A percentile compares a stretch with the other conserved stretches of the same genome.
Conservation (phyloP, 148 eudicot genomes). For the Dysphania ambrosioides region DNA sequence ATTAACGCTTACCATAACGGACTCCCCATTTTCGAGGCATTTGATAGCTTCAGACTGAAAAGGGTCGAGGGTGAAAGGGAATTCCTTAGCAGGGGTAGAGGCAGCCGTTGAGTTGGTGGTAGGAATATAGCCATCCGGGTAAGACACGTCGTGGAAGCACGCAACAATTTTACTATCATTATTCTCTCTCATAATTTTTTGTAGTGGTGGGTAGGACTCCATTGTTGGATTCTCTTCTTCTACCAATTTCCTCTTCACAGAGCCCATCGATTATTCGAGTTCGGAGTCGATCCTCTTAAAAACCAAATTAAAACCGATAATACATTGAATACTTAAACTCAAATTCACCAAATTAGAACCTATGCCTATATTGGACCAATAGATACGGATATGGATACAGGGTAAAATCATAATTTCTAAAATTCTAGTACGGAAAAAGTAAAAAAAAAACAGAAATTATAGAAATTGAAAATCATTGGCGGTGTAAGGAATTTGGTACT, state of each 20-base stretch:
- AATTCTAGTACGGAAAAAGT: no score
- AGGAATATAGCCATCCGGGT: conserved; percentile 64
- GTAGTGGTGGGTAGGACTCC: conserved; percentile 24
- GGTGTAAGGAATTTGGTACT: no score
- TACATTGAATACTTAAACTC: no score
- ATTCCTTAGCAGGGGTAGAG: conserved; percentile 67
- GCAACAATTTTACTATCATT: conserved; percentile 36
- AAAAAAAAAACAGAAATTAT: no score
- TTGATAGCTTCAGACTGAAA: conserved; percentile 88
- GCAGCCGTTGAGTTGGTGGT: conserved; percentile 23
- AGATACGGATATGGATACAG: no score
- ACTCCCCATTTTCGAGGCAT: conserved; percentile 78
- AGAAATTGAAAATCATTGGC: no score
- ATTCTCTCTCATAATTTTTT: conserved; percentile 16
- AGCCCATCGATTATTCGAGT: no score
- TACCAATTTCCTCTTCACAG: conserved; percentile 53
- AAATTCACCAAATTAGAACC: no score
- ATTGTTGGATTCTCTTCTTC: conserved; percentile 32
- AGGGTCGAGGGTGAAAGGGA: conserved; percentile 80
- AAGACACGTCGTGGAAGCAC: conserved; percentile 86
- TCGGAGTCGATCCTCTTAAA: no score
- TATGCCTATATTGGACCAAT: no score
- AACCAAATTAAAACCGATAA: no score
- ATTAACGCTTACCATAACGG: conserved; percentile 63
- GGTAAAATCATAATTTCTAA: no score